Evolutionary conservation across 176 grass and related monocot genomes (phyloP).

Genomic region (Lolium rigidum): DNA sequence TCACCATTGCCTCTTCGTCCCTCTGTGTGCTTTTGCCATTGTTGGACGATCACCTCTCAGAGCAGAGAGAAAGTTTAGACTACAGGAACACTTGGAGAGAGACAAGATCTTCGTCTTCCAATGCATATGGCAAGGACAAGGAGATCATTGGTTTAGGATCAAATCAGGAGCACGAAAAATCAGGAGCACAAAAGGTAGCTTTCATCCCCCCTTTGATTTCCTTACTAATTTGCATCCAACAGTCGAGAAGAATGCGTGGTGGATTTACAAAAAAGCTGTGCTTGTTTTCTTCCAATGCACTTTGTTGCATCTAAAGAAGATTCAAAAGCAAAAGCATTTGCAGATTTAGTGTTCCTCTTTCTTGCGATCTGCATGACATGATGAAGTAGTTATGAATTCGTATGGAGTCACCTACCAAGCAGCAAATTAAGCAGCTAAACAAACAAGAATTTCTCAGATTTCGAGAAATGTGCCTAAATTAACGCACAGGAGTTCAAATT

Average conservation of each 20-base stretch:
- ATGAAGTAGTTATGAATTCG: slow-evolving; percentile 31
- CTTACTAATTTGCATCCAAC: slow-evolving; percentile 29
- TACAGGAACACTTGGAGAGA: slow-evolving; percentile 20
- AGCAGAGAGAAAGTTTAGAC: slow-evolving; percentile 13
- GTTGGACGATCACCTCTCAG: neutral
- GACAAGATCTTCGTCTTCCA: neutral
- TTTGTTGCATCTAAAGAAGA: slow-evolving; percentile 56
- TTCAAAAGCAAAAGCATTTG: slow-evolving; percentile 53
- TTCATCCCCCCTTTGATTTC: neutral
- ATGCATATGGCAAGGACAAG: slow-evolving; percentile 45
- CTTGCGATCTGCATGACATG: slow-evolving; percentile 38
- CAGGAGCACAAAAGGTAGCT: slow-evolving; percentile 46
- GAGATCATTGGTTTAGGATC: slow-evolving; percentile 36
- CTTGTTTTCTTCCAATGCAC: slow-evolving; percentile 45
- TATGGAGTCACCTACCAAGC: slow-evolving; percentile 28
- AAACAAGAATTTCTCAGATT: slow-evolving; percentile 31
- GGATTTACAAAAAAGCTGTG: slow-evolving; percentile 18
- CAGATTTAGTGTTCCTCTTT: slow-evolving; percentile 26
- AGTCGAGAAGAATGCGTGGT: neutral
- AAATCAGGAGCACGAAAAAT: slow-evolving; percentile 45
- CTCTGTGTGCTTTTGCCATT: neutral
- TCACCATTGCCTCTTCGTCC: slow-evolving; percentile 1
- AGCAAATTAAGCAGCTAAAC: neutral
- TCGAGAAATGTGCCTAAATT: slow-evolving; percentile 15
- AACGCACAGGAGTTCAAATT: slow-evolving; percentile 37